Percentiles rank a stretch among this genome's conserved stretches.
phyloP scores from a whole-genome alignment of 2,329 filamentous ascomycete species.

The Hymenoscyphus linearis region DNA sequence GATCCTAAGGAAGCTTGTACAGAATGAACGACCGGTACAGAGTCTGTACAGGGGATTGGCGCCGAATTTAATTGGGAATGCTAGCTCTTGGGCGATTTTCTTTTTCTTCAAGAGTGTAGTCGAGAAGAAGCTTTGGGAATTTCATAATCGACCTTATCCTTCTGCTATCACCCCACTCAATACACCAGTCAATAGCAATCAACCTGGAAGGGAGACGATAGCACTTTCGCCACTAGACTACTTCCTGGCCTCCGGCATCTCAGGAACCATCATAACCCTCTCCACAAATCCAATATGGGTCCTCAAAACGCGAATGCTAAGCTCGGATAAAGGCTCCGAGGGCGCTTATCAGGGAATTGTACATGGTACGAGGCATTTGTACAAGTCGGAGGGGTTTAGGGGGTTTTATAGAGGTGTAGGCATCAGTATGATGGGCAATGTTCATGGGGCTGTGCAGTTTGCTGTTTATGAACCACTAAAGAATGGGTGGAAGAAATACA shows the following conservation, averaged over 20 bases:
- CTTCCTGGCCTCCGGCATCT: slow-evolving; percentile 68
- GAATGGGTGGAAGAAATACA: slow-evolving; percentile 45
- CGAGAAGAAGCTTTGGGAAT: slow-evolving; percentile 37
- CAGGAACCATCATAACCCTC: slow-evolving; percentile 69
- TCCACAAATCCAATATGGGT: slow-evolving; percentile 98
- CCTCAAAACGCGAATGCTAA: slow-evolving; percentile 94
- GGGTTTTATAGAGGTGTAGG: slow-evolving; percentile 87
- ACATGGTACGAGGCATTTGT: slow-evolving; percentile 63
- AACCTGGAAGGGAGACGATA: neutral
- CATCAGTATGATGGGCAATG: slow-evolving; percentile 79
- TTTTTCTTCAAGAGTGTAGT: slow-evolving; percentile 68
- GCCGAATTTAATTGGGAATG: slow-evolving; percentile 88
- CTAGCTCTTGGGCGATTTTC: slow-evolving; percentile 84
- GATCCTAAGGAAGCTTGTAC: slow-evolving; percentile 41
- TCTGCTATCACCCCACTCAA: slow-evolving; percentile 2
- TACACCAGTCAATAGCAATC: neutral
- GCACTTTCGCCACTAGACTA: slow-evolving; percentile 53
- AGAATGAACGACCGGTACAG: slow-evolving; percentile 50
- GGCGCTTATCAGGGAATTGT: slow-evolving; percentile 79
- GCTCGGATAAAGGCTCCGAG: slow-evolving; percentile 65
- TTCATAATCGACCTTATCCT: slow-evolving; percentile 16
- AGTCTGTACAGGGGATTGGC: slow-evolving; percentile 86
- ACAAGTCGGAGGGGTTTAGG: slow-evolving; percentile 62
- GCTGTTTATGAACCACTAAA: slow-evolving; percentile 79
- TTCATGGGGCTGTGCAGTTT: slow-evolving; percentile 92